Evolutionary conservation across 345 rosid species (phyloP).

Genomic region (Sisymbrium altissimum): DNA sequence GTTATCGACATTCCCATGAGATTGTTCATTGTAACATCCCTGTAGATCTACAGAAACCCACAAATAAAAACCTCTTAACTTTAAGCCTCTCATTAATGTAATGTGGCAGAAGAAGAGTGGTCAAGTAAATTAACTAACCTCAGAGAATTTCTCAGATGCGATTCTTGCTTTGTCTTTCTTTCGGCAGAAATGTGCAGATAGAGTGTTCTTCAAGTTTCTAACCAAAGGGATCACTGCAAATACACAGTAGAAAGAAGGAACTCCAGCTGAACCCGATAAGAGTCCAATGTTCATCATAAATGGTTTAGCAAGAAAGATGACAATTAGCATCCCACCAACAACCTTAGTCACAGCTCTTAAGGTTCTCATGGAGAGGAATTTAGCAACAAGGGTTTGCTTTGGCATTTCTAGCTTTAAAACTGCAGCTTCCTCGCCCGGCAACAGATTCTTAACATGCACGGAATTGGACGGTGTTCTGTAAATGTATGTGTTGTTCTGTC

Average conservation of each 20-base stretch:
- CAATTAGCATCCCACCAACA: constrained; percentile 28
- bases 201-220: constrained; percentile 31
- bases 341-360: constrained; percentile 30
- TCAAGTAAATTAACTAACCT: constrained; percentile 19
- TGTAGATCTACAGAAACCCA: constrained; percentile 21
- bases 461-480: constrained; percentile 30
- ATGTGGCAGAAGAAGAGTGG: not conserved
- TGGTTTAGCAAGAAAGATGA: constrained; percentile 33
- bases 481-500: constrained; percentile 28
- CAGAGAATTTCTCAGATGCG: constrained; percentile 30
- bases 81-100: not conserved
- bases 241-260: constrained; percentile 33
- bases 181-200: constrained; percentile 32
- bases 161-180: constrained; percentile 31
- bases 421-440: constrained; percentile 5
- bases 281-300: constrained; percentile 31
- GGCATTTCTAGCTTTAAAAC: constrained; percentile 33
- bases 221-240: constrained; percentile 35
- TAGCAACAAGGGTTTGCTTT: constrained; percentile 23
- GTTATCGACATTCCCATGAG: constrained; percentile 36
- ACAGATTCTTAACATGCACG: constrained; percentile 5
- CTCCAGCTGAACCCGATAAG: constrained; percentile 27
- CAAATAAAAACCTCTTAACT: not conserved
- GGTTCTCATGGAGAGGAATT: constrained; percentile 13
- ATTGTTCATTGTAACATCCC: constrained; percentile 31